Evolutionary conservation across 2,329 filamentous ascomycete species (phyloP), one percentile per base, ranked within the genome.

Genomic region (Xylariaceae sp.): DNA sequence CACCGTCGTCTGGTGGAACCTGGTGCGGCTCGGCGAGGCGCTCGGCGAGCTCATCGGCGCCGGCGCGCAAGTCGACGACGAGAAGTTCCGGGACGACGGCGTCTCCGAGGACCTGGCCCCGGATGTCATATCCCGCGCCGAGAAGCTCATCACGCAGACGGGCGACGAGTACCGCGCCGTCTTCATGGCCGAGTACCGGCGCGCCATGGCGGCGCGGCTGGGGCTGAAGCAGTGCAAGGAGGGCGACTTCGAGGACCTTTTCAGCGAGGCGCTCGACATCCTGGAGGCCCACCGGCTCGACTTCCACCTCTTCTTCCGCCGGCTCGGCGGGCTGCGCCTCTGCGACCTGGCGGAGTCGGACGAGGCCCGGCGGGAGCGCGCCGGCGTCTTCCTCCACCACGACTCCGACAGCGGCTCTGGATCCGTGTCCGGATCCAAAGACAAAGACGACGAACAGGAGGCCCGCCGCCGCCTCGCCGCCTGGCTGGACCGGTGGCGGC

Each of bases 1-100:
- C 0, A 89, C 81, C 27, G 84, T 98, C 37, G 92, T 98, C 52
- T 98, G 92, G 92, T 98, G 92, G 92, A 96, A 96, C 51, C 70
- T 96, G 0, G 87, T 95, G 1, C 79, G 92, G 2, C 72, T 98
- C 0, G 92, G 88, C 37, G 92, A 98, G 61, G 76, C 83, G 0
- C 56, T 98, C 0, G 92, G 87, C 14, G 92, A 96, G 59, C 68
- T 94, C 2, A 77, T 98, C 36, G 92, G 90, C 13, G 76, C 82
- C 0, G 90, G 84, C 0, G 60, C 70, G 1, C 64, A 68, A 23
- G 79, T 90, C 19, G 89, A 98, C 50, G 73, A 81, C 9, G 59
- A 74, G 2, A 65, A 65, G 2, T 95, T 94, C 49, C 61, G 84
- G 5, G 67, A 75, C 7, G 72, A 86, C 11, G 89, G 90, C 1